A percentile compares a stretch with the other conserved stretches of the same genome.
These are phyloP conservation scores for Boletus rufocinnamomeus DNA, from an alignment of 768 basidiomycete species.

Conservation along the genomic window DNA sequence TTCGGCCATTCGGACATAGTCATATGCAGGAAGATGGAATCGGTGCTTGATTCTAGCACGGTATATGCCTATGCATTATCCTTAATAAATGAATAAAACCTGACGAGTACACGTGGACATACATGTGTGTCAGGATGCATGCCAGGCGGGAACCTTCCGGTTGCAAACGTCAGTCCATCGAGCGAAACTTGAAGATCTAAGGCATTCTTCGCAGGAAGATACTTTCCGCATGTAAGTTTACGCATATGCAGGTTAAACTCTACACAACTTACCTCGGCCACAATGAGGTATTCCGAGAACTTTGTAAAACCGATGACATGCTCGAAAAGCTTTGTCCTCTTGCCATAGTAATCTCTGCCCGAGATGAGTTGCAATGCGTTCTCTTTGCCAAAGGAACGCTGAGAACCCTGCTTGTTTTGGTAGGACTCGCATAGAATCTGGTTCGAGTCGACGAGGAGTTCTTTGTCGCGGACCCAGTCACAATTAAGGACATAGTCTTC, in stretches of 20 bases:
- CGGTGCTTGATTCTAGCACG: constrained; percentile 90
- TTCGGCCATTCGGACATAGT: constrained; percentile 79
- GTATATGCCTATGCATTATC: constrained; percentile 73
- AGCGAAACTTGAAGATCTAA: constrained; percentile 91
- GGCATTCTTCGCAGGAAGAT: constrained; percentile 52
- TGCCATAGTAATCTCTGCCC: constrained; percentile 71
- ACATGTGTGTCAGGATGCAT: constrained; percentile 92
- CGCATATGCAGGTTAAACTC: background rate
- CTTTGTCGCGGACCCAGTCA: constrained; percentile 84
- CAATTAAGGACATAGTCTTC: constrained; percentile 91
- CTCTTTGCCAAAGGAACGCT: constrained; percentile 51
- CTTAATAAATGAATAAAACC: background rate
- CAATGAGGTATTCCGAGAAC: constrained; percentile 95
- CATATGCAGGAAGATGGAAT: constrained; percentile 92
- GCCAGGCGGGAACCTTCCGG: constrained; percentile 85
- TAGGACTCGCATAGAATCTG: constrained; percentile 95
- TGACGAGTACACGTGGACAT: constrained; percentile 30
- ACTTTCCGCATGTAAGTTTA: constrained; percentile 41
- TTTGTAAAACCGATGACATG: constrained; percentile 93
- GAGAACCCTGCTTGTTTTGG: constrained; percentile 76
- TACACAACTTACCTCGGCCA: constrained; percentile 73
- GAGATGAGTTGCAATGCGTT: constrained; percentile 80
- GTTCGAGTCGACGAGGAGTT: constrained; percentile 76
- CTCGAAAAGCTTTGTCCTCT: constrained; percentile 78
- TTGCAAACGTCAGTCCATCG: constrained; percentile 83